Base-by-base conservation (phyloP, 345 rosid species). In the Nasturtium officinale region DNA sequence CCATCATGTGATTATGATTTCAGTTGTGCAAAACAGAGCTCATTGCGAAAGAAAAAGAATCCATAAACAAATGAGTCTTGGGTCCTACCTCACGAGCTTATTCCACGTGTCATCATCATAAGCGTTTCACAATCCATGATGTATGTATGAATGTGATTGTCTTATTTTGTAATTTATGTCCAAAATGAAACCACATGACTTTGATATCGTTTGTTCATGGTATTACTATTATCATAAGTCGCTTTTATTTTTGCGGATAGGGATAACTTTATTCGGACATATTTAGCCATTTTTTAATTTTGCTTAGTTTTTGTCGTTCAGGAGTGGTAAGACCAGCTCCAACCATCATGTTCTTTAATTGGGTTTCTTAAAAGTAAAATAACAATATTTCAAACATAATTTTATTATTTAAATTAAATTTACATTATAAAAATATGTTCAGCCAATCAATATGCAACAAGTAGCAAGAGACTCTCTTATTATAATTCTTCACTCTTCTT, bases 71-170 rank as follows among this genome's bases (percentile, higher is more conserved):
- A 21, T 17, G 60, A 35, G 13, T 6, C 77, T 83, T 9, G 26
- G 80, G 83, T 40, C 85, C 85, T 82, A 73, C 73, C 1, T 69
- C 87, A 84, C 81, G 71, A 72, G 76, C 33, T 2, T 4, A 60
- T 73, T 78, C 83, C 85, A 85, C 88, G 83, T 82, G 90, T 43
- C 81, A 79, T 43, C 81, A 79, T 75, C 17, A 58, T 38, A 28
- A 50, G 9, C 18, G 3, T 37, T 20, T 38, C 9, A 37, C 12
- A 47, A 8, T 18, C 29, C 52, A 35, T 37, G 30, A 65, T 55
- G 21, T n/a, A 65, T 55, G 21, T n/a, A 3, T 33, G 35, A 32
- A 29, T 46, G 16, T 30, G 42, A 32, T 47, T 57, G 33, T 57
- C 45, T 37, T 56, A 50, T 43, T 48, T 38, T 57, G 60, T 37